Evolutionary conservation across 768 basidiomycete species (phyloP).

Genomic region (Cystobasidium onofrii): DNA sequence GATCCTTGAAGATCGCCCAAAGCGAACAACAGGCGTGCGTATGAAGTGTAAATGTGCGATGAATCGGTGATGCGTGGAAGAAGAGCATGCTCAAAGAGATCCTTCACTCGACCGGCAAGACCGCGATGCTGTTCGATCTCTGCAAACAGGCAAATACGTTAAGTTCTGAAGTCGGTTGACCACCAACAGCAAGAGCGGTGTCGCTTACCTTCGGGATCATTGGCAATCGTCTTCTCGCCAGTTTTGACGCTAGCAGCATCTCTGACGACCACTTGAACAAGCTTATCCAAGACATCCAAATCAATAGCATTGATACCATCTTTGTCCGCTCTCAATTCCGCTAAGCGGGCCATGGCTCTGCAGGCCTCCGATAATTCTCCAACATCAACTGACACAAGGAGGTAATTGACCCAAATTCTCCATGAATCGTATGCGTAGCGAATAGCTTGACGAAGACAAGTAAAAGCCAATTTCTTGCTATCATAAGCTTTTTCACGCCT

Average conservation of each 20-base stretch:
- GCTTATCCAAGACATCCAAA: constrained; percentile 74
- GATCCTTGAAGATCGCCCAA: constrained; percentile 66
- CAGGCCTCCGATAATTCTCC: constrained; percentile 83
- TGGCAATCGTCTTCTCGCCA: constrained; percentile 39
- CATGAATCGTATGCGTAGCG: constrained; percentile 78
- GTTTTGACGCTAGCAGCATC: constrained; percentile 43
- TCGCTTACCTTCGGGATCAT: constrained; percentile 36
- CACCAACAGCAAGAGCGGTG: too few species aligned
- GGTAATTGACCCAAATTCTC: constrained; percentile 98
- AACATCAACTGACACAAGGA: constrained; percentile 83
- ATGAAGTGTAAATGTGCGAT: constrained; percentile 69
- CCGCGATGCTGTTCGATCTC: constrained; percentile 56
- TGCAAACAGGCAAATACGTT: constrained; percentile 29
- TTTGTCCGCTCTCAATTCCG: constrained; percentile 61
- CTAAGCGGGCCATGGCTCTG: constrained; percentile 69
- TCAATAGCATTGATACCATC: constrained; percentile 60
- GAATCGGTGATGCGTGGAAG: constrained; percentile 68
- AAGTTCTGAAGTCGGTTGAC: too few species aligned
- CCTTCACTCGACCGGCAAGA: constrained; percentile 58
- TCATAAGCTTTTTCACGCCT: constrained; percentile 44
- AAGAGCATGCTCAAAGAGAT: constrained; percentile 68
- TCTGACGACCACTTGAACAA: constrained; percentile 77
- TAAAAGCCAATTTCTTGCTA: constrained; percentile 79
- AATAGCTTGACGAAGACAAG: constrained; percentile 82
- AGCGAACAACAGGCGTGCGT: constrained; percentile 70